A percentile compares a stretch with the other conserved stretches of the same genome.
phyloP scores from a whole-genome alignment of 2,329 filamentous ascomycete genomes.

The Periconia sp. region DNA sequence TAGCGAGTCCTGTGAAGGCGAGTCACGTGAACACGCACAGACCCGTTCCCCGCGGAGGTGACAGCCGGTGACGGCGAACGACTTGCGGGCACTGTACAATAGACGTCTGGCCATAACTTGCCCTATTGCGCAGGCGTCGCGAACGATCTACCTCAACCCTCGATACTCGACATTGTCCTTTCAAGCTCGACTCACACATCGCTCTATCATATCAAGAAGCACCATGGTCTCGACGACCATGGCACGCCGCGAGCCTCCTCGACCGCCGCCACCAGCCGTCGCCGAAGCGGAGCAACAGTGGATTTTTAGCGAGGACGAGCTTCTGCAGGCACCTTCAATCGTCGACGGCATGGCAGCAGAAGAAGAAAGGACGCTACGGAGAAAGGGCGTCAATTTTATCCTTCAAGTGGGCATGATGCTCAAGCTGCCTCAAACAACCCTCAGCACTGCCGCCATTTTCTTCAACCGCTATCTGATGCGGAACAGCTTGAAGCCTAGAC shows the following conservation, averaged over 20 bases:
- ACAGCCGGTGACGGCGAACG: too few relatives aligned
- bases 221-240: constrained; percentile 38
- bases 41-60: too few relatives aligned
- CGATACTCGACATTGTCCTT: too few relatives aligned
- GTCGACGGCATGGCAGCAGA: constrained; percentile 78
- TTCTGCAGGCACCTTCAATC: constrained; percentile 81
- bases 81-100: too few relatives aligned
- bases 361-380: constrained; percentile 79
- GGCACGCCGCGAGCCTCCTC: constrained; percentile 38
- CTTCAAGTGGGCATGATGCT: constrained; percentile 91
- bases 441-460: constrained; percentile 91
- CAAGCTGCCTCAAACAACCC: constrained; percentile 87
- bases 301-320: constrained; percentile 85
- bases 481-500: constrained; percentile 77
- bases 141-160: too few relatives aligned
- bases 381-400: constrained; percentile 96
- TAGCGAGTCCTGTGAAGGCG: too few relatives aligned
- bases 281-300: constrained; percentile 73
- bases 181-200: too few relatives aligned
- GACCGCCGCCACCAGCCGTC: constrained; percentile 53
- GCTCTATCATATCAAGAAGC: too few relatives aligned
- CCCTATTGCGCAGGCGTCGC: too few relatives aligned
- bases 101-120: too few relatives aligned
- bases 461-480: constrained; percentile 98
- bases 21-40: too few relatives aligned